Conservation (phyloP, 2,329 filamentous ascomycete species). For the Colletotrichum somersetense region DNA sequence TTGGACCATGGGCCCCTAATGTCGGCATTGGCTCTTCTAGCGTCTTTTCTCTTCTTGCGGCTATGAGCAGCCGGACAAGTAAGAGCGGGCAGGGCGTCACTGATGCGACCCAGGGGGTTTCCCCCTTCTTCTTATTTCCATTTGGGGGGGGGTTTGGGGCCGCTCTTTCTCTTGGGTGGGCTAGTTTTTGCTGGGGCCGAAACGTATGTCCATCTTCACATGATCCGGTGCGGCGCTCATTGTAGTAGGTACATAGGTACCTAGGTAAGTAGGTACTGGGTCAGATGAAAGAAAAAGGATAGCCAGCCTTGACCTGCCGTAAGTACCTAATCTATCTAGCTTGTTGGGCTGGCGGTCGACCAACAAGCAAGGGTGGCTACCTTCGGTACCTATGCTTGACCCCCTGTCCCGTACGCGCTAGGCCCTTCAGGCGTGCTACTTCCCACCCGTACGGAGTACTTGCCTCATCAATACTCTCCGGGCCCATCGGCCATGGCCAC, state of each 20-base stretch:
- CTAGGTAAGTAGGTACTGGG: constrained; percentile 3
- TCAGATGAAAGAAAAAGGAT: no score
- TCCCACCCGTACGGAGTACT: constrained; percentile 5
- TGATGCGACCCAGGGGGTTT: not conserved
- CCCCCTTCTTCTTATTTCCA: not conserved
- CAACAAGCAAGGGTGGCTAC: constrained; percentile 33
- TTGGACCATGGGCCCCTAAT: constrained; percentile 7
- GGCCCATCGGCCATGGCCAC: constrained; percentile 14
- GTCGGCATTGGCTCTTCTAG: constrained; percentile 33
- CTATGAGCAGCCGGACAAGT: constrained; percentile 15
- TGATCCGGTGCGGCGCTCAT: constrained; percentile 27
- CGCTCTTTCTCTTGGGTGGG: not conserved
- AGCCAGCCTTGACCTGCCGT: not conserved
- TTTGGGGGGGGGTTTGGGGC: constrained; percentile 2
- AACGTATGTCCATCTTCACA: constrained; percentile 38
- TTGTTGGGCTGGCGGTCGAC: constrained; percentile 35
- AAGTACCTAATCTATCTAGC: constrained; percentile 18
- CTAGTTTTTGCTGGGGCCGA: constrained; percentile 12
- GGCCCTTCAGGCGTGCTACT: constrained; percentile 6
- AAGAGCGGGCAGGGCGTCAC: constrained; percentile 3
- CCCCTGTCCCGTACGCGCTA: constrained; percentile 26
- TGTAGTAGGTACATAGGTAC: not conserved
- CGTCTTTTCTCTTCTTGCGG: constrained; percentile 6
- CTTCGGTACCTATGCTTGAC: not conserved
- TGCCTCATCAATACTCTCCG: not conserved